A percentile compares a stretch with the other conserved stretches of the same genome.
phyloP scores from a whole-genome alignment of 1,139 yeast species.

The Sugiyamaella grinbergsii region DNA sequence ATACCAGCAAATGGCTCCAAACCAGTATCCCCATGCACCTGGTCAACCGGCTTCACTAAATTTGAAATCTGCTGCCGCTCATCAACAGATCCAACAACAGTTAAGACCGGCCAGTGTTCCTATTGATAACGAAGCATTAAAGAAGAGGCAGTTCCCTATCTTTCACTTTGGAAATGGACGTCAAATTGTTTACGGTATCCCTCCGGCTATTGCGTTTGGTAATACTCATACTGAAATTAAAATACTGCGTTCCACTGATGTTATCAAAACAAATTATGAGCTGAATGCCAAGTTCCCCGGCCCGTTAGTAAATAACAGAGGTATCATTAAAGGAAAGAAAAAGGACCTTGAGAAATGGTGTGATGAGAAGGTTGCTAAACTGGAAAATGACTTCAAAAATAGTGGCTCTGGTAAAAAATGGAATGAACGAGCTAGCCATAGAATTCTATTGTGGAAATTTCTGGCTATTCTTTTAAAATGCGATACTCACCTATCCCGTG shows the following conservation, averaged over 20 bases:
- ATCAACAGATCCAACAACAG: conserved; percentile 2
- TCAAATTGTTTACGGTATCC: conserved; percentile 50
- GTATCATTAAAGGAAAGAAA: conserved; percentile 53
- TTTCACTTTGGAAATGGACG: conserved; percentile 67
- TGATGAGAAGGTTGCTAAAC: conserved; percentile 40
- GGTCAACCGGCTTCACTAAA: conserved; percentile 23
- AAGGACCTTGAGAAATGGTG: conserved; percentile 70
- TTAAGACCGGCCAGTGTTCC: conserved; percentile 25
- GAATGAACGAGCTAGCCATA: conserved; percentile 30
- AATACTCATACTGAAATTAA: conserved; percentile 38
- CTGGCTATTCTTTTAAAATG: conserved; percentile 35
- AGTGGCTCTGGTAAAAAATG: conserved; percentile 24
- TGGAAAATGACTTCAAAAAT: conserved; percentile 27
- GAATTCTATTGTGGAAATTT: conserved; percentile 40
- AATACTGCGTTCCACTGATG: conserved; percentile 33
- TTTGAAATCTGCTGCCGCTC: conserved; percentile 20
- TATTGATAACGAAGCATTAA: conserved; percentile 40
- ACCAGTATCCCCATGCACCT: neutral
- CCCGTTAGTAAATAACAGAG: conserved; percentile 52
- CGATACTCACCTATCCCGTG: conserved; percentile 30
- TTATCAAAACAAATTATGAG: conserved; percentile 29
- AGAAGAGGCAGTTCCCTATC: conserved; percentile 69
- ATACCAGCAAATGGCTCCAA: conserved; percentile 4
- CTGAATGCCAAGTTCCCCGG: conserved; percentile 56
- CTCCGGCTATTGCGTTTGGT: conserved; percentile 44